These are phyloP conservation scores for Penicillium herquei DNA, from an alignment of 495 filamentous ascomycete species.

Conservation along the genomic window DNA sequence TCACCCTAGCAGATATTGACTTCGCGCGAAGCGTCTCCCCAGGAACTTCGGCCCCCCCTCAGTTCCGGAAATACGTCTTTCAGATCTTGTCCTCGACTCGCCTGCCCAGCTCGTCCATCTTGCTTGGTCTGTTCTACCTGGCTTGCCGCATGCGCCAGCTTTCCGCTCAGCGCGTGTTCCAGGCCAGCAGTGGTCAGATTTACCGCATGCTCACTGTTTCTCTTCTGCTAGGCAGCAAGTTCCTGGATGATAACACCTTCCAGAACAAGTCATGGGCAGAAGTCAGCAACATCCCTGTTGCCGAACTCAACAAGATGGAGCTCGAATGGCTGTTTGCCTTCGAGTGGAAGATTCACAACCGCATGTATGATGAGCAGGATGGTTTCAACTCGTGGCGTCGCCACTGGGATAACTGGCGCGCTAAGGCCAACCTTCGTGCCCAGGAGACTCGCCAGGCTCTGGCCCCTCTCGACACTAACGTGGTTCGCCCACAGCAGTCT, in stretches of 20 bases:
- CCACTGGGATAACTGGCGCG: conserved; percentile 80
- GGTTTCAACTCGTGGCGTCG: conserved; percentile 80
- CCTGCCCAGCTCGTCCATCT: conserved; percentile 91
- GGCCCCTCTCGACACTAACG: conserved; percentile 69
- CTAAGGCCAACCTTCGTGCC: conserved; percentile 55
- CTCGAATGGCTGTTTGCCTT: conserved; percentile 87
- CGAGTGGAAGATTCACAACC: conserved; percentile 83
- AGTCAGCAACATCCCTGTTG: conserved; percentile 87
- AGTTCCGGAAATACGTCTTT: conserved; percentile 92
- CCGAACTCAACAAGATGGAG: conserved; percentile 87
- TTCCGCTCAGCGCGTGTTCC: conserved; percentile 54
- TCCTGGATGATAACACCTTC: conserved; percentile 98
- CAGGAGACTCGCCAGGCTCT: conserved; percentile 57
- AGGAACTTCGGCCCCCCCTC: conserved; percentile 62
- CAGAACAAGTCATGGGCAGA: conserved; percentile 99
- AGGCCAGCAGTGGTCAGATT: conserved; percentile 66
- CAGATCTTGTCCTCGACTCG: conserved; percentile 93
- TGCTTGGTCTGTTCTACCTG: conserved; percentile 89
- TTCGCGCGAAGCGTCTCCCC: conserved; percentile 73
- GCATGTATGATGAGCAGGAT: conserved; percentile 71
- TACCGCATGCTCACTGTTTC: conserved; percentile 90
- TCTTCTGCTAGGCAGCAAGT: conserved; percentile 93
- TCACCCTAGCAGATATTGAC: conserved; percentile 71
- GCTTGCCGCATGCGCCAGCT: conserved; percentile 77
- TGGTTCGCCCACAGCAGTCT: conserved; percentile 43